Evolutionary conservation across 129 eudicot genomes (phyloP).

Genomic region (Helichrysum umbraculigerum): DNA sequence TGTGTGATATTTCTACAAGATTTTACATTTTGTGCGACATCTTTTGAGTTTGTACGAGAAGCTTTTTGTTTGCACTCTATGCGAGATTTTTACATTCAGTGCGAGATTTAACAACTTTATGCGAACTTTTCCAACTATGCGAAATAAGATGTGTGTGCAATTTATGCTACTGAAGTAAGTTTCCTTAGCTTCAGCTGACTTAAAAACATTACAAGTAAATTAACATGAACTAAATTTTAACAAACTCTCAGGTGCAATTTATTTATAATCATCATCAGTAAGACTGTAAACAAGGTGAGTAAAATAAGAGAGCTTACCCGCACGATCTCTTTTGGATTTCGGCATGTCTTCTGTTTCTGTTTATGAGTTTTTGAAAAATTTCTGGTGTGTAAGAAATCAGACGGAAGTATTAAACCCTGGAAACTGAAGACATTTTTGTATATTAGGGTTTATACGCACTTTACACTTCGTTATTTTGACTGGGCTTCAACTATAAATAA

Average conservation of each 20-base stretch:
- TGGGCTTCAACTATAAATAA: background rate
- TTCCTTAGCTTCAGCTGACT: background rate
- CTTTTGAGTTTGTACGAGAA: too few relatives aligned
- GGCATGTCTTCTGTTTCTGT: constrained; percentile 49
- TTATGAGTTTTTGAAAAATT: background rate
- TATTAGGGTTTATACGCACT: background rate
- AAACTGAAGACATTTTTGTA: background rate
- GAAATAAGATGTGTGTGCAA: too few relatives aligned
- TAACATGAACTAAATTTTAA: background rate
- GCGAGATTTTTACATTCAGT: too few relatives aligned
- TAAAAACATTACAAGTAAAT: background rate
- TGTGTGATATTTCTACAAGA: background rate
- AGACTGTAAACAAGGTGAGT: background rate
- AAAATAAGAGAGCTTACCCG: constrained; percentile 38
- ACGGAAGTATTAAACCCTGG: background rate
- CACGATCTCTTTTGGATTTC: constrained; percentile 72
- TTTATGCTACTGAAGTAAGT: too few relatives aligned
- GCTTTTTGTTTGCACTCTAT: too few relatives aligned
- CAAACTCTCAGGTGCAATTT: background rate
- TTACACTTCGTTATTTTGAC: too few relatives aligned
- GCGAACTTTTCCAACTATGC: too few relatives aligned
- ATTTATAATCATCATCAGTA: background rate
- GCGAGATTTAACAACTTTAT: too few relatives aligned
- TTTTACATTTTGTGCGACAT: too few relatives aligned
- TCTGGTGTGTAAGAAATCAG: background rate